These are phyloP conservation scores for Macaranga tanarius DNA, from an alignment of 441 rosid species.

Conservation along the genomic window DNA sequence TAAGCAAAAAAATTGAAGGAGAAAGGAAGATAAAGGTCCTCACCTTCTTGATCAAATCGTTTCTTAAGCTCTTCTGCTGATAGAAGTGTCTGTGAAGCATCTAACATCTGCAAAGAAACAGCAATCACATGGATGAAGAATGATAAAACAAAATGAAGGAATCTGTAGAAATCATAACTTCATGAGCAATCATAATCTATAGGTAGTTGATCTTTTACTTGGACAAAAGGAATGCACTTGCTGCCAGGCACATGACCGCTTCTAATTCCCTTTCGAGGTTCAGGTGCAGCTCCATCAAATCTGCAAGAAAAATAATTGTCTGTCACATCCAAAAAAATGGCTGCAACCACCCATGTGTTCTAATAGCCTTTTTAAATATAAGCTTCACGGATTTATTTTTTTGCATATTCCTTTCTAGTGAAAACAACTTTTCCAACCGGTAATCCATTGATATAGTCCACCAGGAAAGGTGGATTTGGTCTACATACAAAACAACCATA, in stretches of 20 bases:
- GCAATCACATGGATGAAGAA: slow-evolving; percentile 3
- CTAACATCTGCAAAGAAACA: slow-evolving; percentile 59
- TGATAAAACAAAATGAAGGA: background rate
- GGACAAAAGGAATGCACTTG: slow-evolving; percentile 80
- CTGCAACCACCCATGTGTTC: slow-evolving; percentile 2
- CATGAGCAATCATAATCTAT: background rate
- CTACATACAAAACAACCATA: background rate
- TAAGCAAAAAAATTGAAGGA: background rate
- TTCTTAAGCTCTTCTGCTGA: slow-evolving; percentile 73
- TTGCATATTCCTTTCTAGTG: background rate
- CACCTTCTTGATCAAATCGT: slow-evolving; percentile 76
- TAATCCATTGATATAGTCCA: background rate
- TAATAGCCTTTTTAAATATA: background rate
- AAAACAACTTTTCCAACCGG: background rate
- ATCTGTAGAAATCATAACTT: background rate
- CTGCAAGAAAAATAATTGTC: slow-evolving; percentile 35
- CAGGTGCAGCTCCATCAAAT: slow-evolving; percentile 83
- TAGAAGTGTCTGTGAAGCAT: slow-evolving; percentile 71
- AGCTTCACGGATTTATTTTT: background rate
- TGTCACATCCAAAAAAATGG: slow-evolving; percentile 8
- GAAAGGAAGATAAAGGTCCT: slow-evolving; percentile 21
- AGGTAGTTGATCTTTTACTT: slow-evolving; percentile 36
- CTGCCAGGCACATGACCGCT: slow-evolving; percentile 95
- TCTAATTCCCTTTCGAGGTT: slow-evolving; percentile 84
- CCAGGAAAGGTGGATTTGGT: background rate